A percentile compares a stretch with the other conserved stretches of the same genome.
These are phyloP conservation scores for Solanum rostratum DNA, from an alignment of 257 asterid genomes.

Conservation along the genomic window DNA sequence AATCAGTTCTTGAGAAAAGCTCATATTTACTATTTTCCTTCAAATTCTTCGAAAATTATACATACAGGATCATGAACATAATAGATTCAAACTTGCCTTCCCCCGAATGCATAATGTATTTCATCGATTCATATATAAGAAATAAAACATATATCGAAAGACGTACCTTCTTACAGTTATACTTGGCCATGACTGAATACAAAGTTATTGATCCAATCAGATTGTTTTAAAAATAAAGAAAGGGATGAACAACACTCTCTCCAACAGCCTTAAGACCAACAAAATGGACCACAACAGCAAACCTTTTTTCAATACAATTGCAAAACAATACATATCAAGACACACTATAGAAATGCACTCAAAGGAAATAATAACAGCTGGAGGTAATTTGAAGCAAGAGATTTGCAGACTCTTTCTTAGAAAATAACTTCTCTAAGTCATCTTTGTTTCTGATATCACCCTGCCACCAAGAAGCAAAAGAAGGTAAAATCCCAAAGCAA, in stretches of 20 bases:
- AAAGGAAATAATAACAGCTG: neutral
- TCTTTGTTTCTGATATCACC: slow-evolving; percentile 83
- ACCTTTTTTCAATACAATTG: slow-evolving; percentile 20
- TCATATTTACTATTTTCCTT: neutral
- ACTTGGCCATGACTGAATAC: slow-evolving; percentile 64
- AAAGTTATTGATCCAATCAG: slow-evolving; percentile 70
- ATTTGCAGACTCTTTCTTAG: slow-evolving; percentile 42
- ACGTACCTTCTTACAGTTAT: slow-evolving; percentile 85
- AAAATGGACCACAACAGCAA: slow-evolving; percentile 86
- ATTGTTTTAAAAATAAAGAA: slow-evolving; percentile 77
- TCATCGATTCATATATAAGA: neutral
- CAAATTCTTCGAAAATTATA: neutral
- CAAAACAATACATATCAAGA: neutral
- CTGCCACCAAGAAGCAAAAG: slow-evolving; percentile 39
- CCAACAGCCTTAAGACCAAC: slow-evolving; percentile 97
- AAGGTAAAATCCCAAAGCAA: neutral
- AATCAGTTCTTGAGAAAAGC: neutral
- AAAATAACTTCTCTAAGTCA: slow-evolving; percentile 78
- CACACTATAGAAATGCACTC: neutral
- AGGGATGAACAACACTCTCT: slow-evolving; percentile 82
- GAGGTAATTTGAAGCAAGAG: neutral
- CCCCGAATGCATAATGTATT: neutral
- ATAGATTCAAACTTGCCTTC: neutral
- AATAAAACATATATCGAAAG: neutral
- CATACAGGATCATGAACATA: neutral